Percentiles rank a stretch among this genome's conserved stretches.
These are phyloP conservation scores for Penicillium sp. DNA, from an alignment of 2,329 filamentous ascomycete genomes.

Conservation along the genomic window DNA sequence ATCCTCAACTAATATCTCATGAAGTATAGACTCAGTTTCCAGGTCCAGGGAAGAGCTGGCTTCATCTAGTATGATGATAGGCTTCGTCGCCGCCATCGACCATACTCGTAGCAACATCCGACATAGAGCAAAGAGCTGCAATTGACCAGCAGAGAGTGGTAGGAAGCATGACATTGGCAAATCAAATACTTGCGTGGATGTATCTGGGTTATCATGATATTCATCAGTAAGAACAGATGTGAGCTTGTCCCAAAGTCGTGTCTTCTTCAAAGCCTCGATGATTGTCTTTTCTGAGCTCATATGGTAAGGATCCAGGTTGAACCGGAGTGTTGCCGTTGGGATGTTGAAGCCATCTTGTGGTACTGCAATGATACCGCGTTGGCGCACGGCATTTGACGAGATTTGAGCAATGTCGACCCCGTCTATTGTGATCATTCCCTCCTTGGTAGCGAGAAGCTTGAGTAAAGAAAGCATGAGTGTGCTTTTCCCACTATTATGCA, in stretches of 20 bases:
- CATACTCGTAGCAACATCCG: not conserved
- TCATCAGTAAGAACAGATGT: not conserved
- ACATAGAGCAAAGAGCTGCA: conserved; percentile 3
- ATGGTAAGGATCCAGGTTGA: conserved; percentile 8
- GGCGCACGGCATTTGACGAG: not conserved
- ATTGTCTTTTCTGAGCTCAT: not conserved
- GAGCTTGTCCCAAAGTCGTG: not conserved
- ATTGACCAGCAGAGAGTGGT: conserved; percentile 4
- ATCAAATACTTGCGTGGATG: not conserved
- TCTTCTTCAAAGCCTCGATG: not conserved
- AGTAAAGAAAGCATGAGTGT: not conserved
- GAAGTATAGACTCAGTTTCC: conserved; percentile 1
- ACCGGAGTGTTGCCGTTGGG: conserved; percentile 1
- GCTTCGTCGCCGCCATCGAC: not conserved
- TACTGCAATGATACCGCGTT: conserved; percentile 7
- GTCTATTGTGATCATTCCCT: not conserved
- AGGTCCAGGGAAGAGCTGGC: conserved; percentile 7
- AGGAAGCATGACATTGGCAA: conserved; percentile 4
- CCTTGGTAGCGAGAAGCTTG: not conserved
- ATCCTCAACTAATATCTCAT: not conserved
- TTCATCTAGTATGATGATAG: conserved; percentile 6
- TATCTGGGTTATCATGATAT: not conserved
- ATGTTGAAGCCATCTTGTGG: conserved; percentile 8
- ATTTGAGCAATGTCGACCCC: not conserved
- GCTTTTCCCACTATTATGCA: not conserved